Evolutionary conservation across 805 yeast species (phyloP), one percentile per base, ranked within the genome.

Genomic region (Vanderwaltozyma polyspora): DNA sequence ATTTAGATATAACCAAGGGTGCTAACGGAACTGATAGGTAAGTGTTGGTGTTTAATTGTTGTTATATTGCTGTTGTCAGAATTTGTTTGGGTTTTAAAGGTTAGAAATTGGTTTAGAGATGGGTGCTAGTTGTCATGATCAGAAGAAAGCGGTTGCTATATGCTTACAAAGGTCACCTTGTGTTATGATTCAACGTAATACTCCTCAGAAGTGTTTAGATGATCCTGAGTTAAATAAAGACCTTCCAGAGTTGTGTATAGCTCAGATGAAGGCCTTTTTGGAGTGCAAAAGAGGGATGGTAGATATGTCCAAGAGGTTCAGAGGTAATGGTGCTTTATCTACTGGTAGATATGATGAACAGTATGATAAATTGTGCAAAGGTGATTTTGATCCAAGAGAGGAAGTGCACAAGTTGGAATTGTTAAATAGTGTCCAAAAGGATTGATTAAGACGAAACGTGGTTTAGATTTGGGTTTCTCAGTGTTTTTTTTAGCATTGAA

Each of bases 131-230:
- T 89, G 98, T 58, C 79, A 82, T 51, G 98, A 89, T 59, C 93
- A 89, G 54, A 74, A 87, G 51, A 85, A 74, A 48, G 95, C 94
- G n/a, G 83, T 91, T 38, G 97, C 97, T 8, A 77, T 89, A 15
- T 89, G 98, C 56, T 68, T 89, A 32, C 98, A 89, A 57, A 72
- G 96, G 51, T 86, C 96, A 5, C 97, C 97, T 12, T 89, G 98
- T 59, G 98, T 89, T 33, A 68, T 89, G 63, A 70, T 89, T 16
- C 83, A 91, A 41, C 69, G 98, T 44, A 70, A 91, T 59, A 83
- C 83, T 2, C 97, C 97, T 3, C 79, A 84, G 41, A 78, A 85
- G 38, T 89, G 98, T 52, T 59, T 87, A 15, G 79, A 81, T 25
- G 68, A 87, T 42, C 94, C 94, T 1, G 79, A 79, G 41, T 68